These are phyloP conservation scores for Cercospora sesami DNA, from an alignment of 2,329 filamentous ascomycete species.

Conservation along the genomic window DNA sequence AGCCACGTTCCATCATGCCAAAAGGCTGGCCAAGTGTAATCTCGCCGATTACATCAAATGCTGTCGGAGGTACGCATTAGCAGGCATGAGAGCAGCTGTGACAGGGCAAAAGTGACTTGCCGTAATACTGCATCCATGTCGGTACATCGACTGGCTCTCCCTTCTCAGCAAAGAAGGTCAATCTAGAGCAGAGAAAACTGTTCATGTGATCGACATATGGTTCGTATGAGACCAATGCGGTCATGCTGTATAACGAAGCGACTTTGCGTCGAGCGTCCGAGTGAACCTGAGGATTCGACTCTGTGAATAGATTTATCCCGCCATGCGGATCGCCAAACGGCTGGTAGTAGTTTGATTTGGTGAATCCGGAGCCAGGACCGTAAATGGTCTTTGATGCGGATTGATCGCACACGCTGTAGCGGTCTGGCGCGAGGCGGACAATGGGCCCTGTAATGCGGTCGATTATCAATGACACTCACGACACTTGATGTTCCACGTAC, in stretches of 20 bases:
- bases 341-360: conserved; percentile 46
- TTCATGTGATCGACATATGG: conserved; percentile 43
- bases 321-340: conserved; percentile 41
- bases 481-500: neutral
- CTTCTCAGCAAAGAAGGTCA: conserved; percentile 30
- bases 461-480: no score
- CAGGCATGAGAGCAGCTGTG: no score
- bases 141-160: no score
- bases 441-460: conserved; percentile 18
- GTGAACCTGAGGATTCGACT: conserved; percentile 42
- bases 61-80: no score
- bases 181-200: conserved; percentile 39
- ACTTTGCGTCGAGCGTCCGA: conserved; percentile 39
- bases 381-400: conserved; percentile 38
- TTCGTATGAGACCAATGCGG: conserved; percentile 43
- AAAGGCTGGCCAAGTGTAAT: no score
- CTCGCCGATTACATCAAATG: no score
- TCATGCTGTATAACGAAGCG: conserved; percentile 42
- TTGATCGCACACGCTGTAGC: conserved; percentile 35
- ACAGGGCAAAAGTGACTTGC: no score
- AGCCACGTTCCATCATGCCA: no score
- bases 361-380: conserved; percentile 43
- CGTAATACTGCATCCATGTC: no score
- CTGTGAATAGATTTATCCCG: conserved; percentile 44
- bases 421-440: conserved; percentile 36